Percentiles rank a stretch among this genome's conserved stretches.
Evolutionary conservation across 805 yeast genomes (phyloP).

Genomic region (Ogataea degrootiae): DNA sequence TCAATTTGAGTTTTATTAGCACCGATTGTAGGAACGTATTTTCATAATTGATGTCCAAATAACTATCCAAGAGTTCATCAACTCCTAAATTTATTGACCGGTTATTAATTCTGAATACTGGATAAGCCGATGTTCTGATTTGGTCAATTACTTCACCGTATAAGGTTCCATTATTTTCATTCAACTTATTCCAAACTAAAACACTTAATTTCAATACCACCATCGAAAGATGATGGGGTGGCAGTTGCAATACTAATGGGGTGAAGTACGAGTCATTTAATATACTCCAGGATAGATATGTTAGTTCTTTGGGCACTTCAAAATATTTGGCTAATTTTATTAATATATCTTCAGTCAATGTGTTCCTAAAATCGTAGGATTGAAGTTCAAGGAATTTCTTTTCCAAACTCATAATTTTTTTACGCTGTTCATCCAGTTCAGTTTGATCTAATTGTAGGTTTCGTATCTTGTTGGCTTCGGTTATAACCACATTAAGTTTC

Average conservation of each 20-base stretch:
- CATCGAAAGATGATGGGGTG: constrained; percentile 72
- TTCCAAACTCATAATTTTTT: constrained; percentile 56
- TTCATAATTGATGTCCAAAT: constrained; percentile 24
- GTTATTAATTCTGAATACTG: constrained; percentile 1
- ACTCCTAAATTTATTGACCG: constrained; percentile 11
- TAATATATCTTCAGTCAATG: constrained; percentile 61
- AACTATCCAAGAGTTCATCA: constrained; percentile 28
- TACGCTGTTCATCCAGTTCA: constrained; percentile 51
- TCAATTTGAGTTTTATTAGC: constrained; percentile 15
- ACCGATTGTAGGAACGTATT: constrained; percentile 21
- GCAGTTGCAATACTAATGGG: constrained; percentile 60
- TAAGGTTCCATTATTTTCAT: constrained; percentile 2
- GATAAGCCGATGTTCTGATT: neutral
- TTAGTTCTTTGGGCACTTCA: constrained; percentile 40
- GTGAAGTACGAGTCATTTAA: constrained; percentile 70
- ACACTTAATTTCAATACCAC: constrained; percentile 58
- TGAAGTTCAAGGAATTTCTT: constrained; percentile 70
- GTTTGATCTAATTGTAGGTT: constrained; percentile 21
- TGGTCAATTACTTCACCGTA: neutral
- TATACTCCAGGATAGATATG: constrained; percentile 66
- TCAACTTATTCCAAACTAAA: constrained; percentile 23
- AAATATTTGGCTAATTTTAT: constrained; percentile 55
- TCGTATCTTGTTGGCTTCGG: constrained; percentile 37
- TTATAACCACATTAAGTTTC: constrained; percentile 59
- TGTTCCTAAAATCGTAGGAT: constrained; percentile 74